Evolutionary conservation across 148 eudicot genomes (phyloP).

Genomic region (Fagopyrum homotropicum): DNA sequence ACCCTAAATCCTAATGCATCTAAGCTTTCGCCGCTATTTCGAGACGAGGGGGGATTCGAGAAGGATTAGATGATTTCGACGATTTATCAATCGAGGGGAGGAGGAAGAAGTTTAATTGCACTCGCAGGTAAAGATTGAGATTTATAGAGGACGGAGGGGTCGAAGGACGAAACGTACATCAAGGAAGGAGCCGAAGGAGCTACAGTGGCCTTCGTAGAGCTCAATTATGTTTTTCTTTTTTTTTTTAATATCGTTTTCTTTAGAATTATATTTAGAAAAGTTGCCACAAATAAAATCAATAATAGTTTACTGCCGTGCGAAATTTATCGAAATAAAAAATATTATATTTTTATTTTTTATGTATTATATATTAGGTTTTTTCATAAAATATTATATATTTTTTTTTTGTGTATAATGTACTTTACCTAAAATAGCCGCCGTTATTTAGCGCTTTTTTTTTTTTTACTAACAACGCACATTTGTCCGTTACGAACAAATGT

Average conservation of each 20-base stretch:
- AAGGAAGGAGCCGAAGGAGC: conserved; percentile 2
- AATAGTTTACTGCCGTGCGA: too few species aligned
- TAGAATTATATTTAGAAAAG: too few species aligned
- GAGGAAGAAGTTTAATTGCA: conserved; percentile 8
- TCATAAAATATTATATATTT: too few species aligned
- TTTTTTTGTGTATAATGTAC: too few species aligned
- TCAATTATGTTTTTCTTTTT: neutral
- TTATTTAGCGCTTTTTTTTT: too few species aligned
- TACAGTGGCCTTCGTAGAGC: conserved; percentile 9
- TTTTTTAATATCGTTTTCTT: neutral
- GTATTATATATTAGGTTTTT: neutral
- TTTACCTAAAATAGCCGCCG: too few species aligned
- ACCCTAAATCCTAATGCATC: conserved; percentile 11
- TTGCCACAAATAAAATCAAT: too few species aligned
- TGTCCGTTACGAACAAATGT: too few species aligned
- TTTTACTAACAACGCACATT: too few species aligned
- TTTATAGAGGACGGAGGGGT: neutral
- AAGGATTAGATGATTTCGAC: neutral
- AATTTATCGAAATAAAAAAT: too few species aligned
- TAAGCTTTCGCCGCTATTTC: neutral
- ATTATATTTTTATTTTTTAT: too few species aligned
- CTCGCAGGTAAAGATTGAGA: neutral
- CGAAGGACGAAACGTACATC: neutral
- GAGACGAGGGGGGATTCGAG: conserved; percentile 3
- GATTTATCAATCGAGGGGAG: neutral